Percentiles rank a stretch among this genome's conserved stretches.
Conservation (phyloP, 345 rosid genomes). For the Camelina neglecta region DNA sequence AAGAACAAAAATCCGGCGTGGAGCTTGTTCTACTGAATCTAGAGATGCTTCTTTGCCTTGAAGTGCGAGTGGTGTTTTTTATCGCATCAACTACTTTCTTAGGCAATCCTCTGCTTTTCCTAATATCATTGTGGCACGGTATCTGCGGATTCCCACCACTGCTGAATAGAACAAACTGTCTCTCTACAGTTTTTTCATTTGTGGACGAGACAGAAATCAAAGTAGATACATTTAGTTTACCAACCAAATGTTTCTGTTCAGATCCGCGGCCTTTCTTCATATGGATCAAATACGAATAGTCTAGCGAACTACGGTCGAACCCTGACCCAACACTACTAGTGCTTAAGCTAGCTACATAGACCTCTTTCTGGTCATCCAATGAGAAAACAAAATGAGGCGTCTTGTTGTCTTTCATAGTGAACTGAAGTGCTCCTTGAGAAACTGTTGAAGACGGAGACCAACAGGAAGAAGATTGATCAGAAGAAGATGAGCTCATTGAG, state of each 20-base stretch:
- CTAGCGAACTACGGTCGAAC: conserved; percentile 43
- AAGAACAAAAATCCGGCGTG: conserved; percentile 49
- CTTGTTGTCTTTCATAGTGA: conserved; percentile 66
- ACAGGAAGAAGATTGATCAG: conserved; percentile 51
- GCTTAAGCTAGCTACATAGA: conserved; percentile 62
- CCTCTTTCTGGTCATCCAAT: conserved; percentile 67
- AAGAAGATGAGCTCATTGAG: conserved; percentile 58
- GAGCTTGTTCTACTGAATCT: conserved; percentile 62
- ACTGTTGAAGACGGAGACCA: conserved; percentile 50
- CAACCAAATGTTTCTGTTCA: conserved; percentile 61
- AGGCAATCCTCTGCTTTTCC: conserved; percentile 64
- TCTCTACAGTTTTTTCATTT: conserved; percentile 61
- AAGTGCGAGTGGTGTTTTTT: conserved; percentile 47
- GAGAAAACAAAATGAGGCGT: conserved; percentile 81
- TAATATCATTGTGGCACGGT: conserved; percentile 37
- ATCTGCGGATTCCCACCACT: conserved; percentile 54
- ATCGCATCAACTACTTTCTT: conserved; percentile 72
- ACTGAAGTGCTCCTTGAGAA: conserved; percentile 80
- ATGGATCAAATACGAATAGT: conserved; percentile 65
- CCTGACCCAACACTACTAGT: conserved; percentile 44
- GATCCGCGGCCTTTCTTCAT: conserved; percentile 49
- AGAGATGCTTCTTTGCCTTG: conserved; percentile 67
- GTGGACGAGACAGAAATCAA: conserved; percentile 54
- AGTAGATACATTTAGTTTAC: conserved; percentile 71
- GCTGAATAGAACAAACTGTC: conserved; percentile 75